These are phyloP conservation scores for Cryphonectria carpinicola DNA, from an alignment of 2,329 filamentous ascomycete genomes.

Conservation along the genomic window DNA sequence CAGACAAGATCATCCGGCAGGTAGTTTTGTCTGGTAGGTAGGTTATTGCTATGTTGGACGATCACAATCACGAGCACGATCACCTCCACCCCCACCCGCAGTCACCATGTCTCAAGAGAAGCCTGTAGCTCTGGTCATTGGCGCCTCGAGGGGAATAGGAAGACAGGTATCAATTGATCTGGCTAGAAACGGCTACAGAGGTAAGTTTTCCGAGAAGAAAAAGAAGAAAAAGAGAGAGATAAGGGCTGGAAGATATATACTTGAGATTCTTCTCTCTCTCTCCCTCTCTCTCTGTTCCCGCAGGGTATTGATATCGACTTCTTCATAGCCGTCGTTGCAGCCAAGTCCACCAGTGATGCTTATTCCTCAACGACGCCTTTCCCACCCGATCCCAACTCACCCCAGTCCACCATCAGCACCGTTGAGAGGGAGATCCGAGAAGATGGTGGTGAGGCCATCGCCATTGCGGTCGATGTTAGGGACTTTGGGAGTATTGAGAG, in stretches of 20 bases:
- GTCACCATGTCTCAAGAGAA: constrained; percentile 35
- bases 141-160: constrained; percentile 80
- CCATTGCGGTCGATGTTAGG: constrained; percentile 73
- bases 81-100: constrained; percentile 19
- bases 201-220: constrained; percentile 45
- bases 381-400: constrained; percentile 77
- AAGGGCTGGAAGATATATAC: background rate
- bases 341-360: constrained; percentile 73
- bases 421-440: constrained; percentile 74
- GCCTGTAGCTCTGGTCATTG: constrained; percentile 72
- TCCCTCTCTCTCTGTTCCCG: too few relatives aligned
- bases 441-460: constrained; percentile 65
- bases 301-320: background rate
- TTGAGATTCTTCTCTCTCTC: background rate
- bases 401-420: constrained; percentile 76
- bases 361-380: constrained; percentile 56
- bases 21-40: background rate
- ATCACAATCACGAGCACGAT: background rate
- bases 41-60: background rate
- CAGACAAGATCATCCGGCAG: background rate
- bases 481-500: constrained; percentile 62
- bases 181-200: constrained; percentile 70
- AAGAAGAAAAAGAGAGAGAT: background rate
- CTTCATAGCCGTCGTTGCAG: constrained; percentile 70
- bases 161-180: constrained; percentile 80